These are phyloP conservation scores for Arachis monticola DNA, from an alignment of 331 rosid species.

Conservation along the genomic window DNA sequence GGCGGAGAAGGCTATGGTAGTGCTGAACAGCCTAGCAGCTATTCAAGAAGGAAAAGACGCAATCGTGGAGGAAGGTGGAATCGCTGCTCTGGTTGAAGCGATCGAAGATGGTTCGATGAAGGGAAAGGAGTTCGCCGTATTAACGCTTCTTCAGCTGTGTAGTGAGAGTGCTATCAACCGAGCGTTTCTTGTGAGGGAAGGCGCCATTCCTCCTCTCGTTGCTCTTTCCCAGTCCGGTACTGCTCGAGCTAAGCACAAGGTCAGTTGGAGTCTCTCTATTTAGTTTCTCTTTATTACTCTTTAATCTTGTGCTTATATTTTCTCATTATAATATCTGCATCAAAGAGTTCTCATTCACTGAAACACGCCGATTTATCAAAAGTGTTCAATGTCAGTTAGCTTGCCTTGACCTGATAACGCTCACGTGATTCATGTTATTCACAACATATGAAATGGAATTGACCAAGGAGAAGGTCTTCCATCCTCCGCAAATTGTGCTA, in stretches of 20 bases:
- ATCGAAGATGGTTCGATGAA: slow-evolving; percentile 86
- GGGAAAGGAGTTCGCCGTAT: slow-evolving; percentile 87
- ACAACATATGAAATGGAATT: neutral
- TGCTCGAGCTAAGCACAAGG: slow-evolving; percentile 89
- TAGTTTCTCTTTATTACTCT: neutral
- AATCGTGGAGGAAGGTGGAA: slow-evolving; percentile 81
- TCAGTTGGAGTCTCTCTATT: slow-evolving; percentile 21
- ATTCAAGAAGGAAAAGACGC: slow-evolving; percentile 73
- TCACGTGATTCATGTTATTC: neutral
- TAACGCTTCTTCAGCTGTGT: slow-evolving; percentile 75
- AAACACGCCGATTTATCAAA: no score
- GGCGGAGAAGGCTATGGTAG: slow-evolving; percentile 90
- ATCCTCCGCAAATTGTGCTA: neutral
- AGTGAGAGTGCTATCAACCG: slow-evolving; percentile 69
- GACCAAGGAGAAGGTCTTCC: neutral
- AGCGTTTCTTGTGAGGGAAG: slow-evolving; percentile 87
- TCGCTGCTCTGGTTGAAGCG: slow-evolving; percentile 82
- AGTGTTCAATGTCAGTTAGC: neutral
- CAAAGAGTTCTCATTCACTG: neutral
- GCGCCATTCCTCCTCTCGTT: slow-evolving; percentile 87
- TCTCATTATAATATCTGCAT: neutral
- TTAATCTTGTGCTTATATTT: neutral
- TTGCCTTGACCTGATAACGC: neutral
- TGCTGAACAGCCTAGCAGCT: slow-evolving; percentile 69
- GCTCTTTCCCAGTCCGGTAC: slow-evolving; percentile 84